Conservation (phyloP, 257 asterid species). For the Solanum bukasovii region DNA sequence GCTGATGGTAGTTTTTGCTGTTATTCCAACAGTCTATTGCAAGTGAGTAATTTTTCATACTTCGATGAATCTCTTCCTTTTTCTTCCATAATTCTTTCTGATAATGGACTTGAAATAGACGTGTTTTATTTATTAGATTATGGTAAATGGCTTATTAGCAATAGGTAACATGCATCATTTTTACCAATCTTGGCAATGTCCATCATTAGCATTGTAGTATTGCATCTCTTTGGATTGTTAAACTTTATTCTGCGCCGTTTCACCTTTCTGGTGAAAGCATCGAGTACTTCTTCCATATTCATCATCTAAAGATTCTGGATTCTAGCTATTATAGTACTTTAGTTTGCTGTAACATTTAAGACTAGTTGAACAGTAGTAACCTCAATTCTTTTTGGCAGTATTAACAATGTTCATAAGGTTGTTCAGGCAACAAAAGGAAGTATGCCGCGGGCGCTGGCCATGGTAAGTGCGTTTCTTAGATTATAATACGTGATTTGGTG, state of each 20-base stretch:
- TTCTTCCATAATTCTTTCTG: neutral
- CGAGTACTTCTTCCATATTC: neutral
- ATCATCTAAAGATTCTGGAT: neutral
- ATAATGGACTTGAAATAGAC: neutral
- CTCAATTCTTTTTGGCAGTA: conserved; percentile 33
- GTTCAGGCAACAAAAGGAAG: conserved; percentile 76
- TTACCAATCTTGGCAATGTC: neutral
- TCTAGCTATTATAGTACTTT: neutral
- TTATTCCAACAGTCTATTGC: conserved; percentile 68
- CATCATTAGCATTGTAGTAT: neutral
- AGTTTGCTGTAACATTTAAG: conserved; percentile 1
- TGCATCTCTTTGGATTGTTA: neutral
- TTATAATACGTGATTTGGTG: neutral
- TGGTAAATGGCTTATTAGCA: neutral
- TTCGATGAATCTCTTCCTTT: neutral
- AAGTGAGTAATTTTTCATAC: conserved; percentile 47
- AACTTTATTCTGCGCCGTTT: neutral
- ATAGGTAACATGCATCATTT: neutral
- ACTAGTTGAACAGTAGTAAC: conserved; percentile 1
- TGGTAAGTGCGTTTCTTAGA: conserved; percentile 33
- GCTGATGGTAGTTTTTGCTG: conserved; percentile 71
- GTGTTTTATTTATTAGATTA: neutral
- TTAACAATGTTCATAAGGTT: conserved; percentile 56
- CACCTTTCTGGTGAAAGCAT: neutral
- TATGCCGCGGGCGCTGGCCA: conserved; percentile 77